Evolutionary conservation across 805 yeast species (phyloP), one percentile per base, ranked within the genome.

Genomic region (Maudiozyma serrabonitensis): DNA sequence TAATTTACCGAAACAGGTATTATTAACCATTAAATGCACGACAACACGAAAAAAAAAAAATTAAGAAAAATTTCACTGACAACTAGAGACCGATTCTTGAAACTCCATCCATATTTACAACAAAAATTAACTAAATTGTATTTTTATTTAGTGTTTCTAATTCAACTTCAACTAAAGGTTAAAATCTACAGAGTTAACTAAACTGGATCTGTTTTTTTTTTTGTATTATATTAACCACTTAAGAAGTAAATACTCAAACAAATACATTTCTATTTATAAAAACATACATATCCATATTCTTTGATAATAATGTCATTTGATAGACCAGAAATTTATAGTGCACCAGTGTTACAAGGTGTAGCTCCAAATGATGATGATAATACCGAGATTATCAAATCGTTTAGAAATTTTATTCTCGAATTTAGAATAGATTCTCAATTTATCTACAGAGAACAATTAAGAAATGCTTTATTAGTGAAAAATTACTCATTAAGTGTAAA

Each of bases 281-380:
- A 21, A 21, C 23, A 13, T 23, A 39, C 2, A 39, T 19, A 39
- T 13, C 6, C 25, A 39, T 39, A 39, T 21, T 15, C 16, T 23
- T 19, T n/a, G 19, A 39, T 13, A 19, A 19, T 18, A 42, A 83
- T 83, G 90, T 81, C 89, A 1, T 84, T 78, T 68, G 89, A 83
- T 66, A 75, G 84, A 71, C 78, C 86, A 16, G 90, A 81, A 49
- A 72, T 78, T 3, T 85, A 76, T 61, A 74, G 83, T 45, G 90
- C 97, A 4, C 82, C 84, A 19, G 96, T 88, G 38, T 76, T 88
- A 49, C 91, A 93, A n/a, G 91, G 93, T 16, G 90, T 84, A 54
- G 80, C 83, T 21, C 73, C 80, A 1, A 75, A 76, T 19, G 85
- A 81, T 53, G 82, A 76, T 55, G 74, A 73, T 52, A 76, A 75